A percentile compares a stretch with the other conserved stretches of the same genome.
phyloP scores from a whole-genome alignment of 106 monocot species.

The Dendrobium nobile region DNA sequence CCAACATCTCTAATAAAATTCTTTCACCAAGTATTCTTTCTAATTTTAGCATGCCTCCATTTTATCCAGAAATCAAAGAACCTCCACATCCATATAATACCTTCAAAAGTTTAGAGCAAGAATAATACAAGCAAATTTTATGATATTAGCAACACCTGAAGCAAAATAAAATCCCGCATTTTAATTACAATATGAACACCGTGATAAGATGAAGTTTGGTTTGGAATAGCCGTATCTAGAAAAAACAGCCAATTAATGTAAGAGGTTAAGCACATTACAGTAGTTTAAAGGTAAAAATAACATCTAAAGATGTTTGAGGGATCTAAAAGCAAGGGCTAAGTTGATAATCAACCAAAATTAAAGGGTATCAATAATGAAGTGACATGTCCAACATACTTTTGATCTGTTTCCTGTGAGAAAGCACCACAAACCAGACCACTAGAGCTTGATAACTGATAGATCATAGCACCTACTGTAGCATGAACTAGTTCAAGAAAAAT shows the following conservation, averaged over 20 bases:
- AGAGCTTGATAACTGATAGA: too few species aligned
- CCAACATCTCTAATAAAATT: not conserved
- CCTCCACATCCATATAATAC: not conserved
- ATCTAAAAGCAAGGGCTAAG: too few species aligned
- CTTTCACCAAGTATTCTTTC: not conserved
- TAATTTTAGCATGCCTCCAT: not conserved
- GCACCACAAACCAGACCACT: too few species aligned
- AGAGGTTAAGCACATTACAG: not conserved
- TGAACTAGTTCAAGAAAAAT: too few species aligned
- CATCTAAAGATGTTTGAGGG: not conserved
- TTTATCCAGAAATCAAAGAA: not conserved
- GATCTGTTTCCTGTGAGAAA: too few species aligned
- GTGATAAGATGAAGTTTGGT: not conserved
- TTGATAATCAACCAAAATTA: too few species aligned
- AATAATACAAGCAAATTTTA: not conserved
- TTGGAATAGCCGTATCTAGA: not conserved
- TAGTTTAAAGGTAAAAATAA: not conserved
- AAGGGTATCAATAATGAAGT: not conserved
- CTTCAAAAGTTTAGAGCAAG: not conserved
- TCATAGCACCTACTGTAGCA: too few species aligned
- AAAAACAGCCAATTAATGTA: not conserved
- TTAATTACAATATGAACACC: not conserved
- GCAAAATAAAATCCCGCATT: not conserved
- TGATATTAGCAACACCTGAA: not conserved
- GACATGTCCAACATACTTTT: not conserved